Percentiles rank a stretch among this genome's conserved stretches.
Evolutionary conservation across 1,284 basidiomycete species (phyloP).

Genomic region (Nidula niveotomentosa): DNA sequence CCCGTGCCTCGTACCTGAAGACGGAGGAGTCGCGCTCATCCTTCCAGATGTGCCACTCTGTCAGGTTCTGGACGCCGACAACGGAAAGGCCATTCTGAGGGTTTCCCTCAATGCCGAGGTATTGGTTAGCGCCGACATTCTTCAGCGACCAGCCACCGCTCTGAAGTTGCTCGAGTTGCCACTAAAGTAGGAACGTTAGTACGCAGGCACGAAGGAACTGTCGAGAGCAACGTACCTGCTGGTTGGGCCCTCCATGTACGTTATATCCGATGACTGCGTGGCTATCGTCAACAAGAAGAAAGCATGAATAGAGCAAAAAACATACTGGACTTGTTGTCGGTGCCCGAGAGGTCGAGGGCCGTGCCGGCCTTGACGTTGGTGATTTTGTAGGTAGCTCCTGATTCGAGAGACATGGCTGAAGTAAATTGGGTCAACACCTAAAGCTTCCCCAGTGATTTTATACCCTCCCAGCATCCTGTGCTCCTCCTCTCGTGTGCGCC

Average conservation of each 20-base stretch:
- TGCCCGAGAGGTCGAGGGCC: conserved; percentile 12
- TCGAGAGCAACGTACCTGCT: not conserved
- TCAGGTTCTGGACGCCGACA: not conserved
- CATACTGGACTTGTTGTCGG: not conserved
- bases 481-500: not conserved
- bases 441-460: not conserved
- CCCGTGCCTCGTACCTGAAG: not conserved
- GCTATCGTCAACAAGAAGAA: not conserved
- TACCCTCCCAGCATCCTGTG: not conserved
- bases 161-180: conserved; percentile 10
- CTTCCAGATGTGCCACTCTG: not conserved
- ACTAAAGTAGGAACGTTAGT: conserved; percentile 10
- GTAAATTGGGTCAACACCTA: conserved; percentile 1
- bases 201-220: conserved; percentile 3
- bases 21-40: not conserved
- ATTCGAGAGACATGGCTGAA: conserved; percentile 1
- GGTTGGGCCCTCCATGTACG: conserved; percentile 1
- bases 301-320: not conserved
- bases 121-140: conserved; percentile 14
- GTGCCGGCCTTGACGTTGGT: conserved; percentile 14
- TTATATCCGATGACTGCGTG: not conserved
- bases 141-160: conserved; percentile 17
- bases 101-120: conserved; percentile 11
- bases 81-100: not conserved
- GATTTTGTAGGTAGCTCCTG: conserved; percentile 12